Conservation (phyloP, 192 early-diverging fungal species). For the Spizellomyces sp. region DNA sequence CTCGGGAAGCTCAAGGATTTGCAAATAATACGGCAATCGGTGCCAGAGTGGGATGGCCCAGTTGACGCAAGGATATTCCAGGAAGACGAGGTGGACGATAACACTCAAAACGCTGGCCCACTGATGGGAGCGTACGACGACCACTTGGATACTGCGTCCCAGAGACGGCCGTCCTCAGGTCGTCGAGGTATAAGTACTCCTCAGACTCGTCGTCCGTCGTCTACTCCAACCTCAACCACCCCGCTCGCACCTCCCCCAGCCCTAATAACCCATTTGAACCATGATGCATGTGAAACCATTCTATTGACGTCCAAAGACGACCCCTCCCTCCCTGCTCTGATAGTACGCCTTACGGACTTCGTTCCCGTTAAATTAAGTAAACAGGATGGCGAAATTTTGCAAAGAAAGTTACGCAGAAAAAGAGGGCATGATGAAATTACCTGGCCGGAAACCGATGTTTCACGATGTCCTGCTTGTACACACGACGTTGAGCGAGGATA, state of each 20-base stretch:
- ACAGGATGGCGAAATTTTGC: not conserved
- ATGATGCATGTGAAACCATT: not conserved
- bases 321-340: not conserved
- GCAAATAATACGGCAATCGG: constrained; percentile 1
- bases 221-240: not conserved
- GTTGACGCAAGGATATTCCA: not conserved
- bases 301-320: not conserved
- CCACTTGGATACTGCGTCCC: no score
- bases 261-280: not conserved
- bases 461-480: not conserved
- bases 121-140: not conserved
- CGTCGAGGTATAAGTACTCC: not conserved
- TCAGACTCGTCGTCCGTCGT: not conserved
- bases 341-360: not conserved
- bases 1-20: not conserved
- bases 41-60: constrained; percentile 1
- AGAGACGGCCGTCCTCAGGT: not conserved
- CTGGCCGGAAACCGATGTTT: not conserved
- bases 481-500: not conserved
- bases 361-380: not conserved
- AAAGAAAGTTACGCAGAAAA: not conserved
- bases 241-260: not conserved
- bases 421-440: not conserved
- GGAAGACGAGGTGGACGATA: not conserved
- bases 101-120: not conserved